phyloP scores from a whole-genome alignment of 495 filamentous ascomycete species.

The Penicillium crystallinum region DNA sequence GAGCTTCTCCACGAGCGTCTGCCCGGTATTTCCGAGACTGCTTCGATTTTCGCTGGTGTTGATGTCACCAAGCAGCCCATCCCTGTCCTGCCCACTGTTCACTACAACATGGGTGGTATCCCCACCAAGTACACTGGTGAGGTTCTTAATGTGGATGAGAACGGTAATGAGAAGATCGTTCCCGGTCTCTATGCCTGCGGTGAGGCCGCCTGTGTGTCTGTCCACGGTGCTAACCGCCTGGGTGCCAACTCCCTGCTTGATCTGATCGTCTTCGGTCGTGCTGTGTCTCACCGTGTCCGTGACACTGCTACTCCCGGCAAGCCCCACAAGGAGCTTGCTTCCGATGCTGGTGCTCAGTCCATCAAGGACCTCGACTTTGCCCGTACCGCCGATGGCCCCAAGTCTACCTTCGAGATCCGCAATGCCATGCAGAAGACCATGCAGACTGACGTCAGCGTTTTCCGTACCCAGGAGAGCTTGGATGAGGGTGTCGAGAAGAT shows the following conservation, averaged over 20 bases:
- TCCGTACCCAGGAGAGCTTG: constrained; percentile 86
- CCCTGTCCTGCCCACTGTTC: constrained; percentile 92
- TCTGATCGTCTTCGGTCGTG: constrained; percentile 93
- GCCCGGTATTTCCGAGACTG: constrained; percentile 96
- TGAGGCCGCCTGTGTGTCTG: constrained; percentile 94
- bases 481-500: constrained; percentile 84
- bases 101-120: constrained; percentile 99
- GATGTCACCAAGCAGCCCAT: constrained; percentile 96
- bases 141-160: constrained; percentile 77
- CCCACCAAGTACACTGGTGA: constrained; percentile 96
- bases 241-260: constrained; percentile 97
- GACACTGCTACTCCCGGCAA: constrained; percentile 79
- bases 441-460: constrained; percentile 95
- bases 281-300: constrained; percentile 91
- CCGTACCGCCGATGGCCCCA: constrained; percentile 77
- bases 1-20: constrained; percentile 93
- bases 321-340: constrained; percentile 66
- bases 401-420: constrained; percentile 79
- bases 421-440: constrained; percentile 95
- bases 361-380: constrained; percentile 83
- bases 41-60: constrained; percentile 92
- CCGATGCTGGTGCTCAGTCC: constrained; percentile 79
- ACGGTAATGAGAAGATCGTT: constrained; percentile 86
- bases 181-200: constrained; percentile 94
- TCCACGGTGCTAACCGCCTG: constrained; percentile 95